Conservation (phyloP, 2,329 filamentous ascomycete species). For the Orbilia javanica region DNA sequence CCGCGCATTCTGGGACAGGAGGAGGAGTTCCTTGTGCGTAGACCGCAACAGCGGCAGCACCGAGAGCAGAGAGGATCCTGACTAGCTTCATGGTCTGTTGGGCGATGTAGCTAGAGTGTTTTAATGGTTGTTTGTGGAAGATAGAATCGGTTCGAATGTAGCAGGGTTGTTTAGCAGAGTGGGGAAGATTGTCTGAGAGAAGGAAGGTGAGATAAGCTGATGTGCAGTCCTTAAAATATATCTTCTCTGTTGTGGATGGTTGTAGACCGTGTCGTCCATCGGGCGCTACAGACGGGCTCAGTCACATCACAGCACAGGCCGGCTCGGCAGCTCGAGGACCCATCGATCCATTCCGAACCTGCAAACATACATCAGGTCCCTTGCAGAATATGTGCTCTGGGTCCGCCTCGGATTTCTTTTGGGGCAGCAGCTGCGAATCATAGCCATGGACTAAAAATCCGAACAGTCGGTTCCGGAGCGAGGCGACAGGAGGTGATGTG, state of each 20-base stretch:
- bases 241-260: too few species aligned
- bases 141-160: neutral
- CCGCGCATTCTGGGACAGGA: conserved; percentile 46
- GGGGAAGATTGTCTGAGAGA: neutral
- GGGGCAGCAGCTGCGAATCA: too few species aligned
- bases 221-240: neutral
- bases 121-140: neutral
- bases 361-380: too few species aligned
- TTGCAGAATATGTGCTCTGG: too few species aligned
- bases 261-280: too few species aligned
- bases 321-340: too few species aligned
- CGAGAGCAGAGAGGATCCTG: neutral
- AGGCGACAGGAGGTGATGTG: too few species aligned
- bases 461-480: too few species aligned
- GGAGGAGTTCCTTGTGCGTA: conserved; percentile 19
- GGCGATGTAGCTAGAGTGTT: neutral
- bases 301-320: neutral
- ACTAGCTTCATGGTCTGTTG: conserved; percentile 32
- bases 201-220: neutral
- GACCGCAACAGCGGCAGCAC: conserved; percentile 8
- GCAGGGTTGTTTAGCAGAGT: neutral
- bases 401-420: too few species aligned
- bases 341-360: too few species aligned
- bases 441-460: too few species aligned
- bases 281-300: too few species aligned